Evolutionary conservation across 768 basidiomycete genomes (phyloP).

Genomic region (Saitozyma sp.): DNA sequence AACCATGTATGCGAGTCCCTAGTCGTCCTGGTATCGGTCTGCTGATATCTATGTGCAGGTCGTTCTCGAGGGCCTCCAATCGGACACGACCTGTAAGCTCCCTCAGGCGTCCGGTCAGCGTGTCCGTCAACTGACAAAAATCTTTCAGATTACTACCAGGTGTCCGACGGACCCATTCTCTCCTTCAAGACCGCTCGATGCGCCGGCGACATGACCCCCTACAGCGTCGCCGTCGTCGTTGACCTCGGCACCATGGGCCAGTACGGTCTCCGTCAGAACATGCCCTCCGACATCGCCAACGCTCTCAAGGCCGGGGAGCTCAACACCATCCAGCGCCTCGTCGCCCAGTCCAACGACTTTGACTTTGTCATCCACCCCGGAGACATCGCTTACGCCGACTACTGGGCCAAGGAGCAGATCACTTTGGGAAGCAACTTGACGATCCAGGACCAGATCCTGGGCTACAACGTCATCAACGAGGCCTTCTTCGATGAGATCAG

Average conservation of each 20-base stretch:
- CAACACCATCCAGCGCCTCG: constrained; percentile 8
- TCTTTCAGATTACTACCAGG: constrained; percentile 1
- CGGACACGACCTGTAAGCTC: constrained; percentile 2
- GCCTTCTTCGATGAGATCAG: constrained; percentile 20
- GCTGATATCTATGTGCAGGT: background rate
- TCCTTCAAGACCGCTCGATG: constrained; percentile 14
- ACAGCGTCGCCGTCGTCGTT: constrained; percentile 16
- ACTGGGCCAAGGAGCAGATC: constrained; percentile 7
- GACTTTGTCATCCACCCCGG: constrained; percentile 9
- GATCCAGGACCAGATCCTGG: constrained; percentile 1
- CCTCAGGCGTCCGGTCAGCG: background rate
- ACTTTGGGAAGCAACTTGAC: background rate
- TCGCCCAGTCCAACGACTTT: constrained; percentile 1
- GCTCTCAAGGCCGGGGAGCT: background rate
- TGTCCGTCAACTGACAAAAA: background rate
- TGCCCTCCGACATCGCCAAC: background rate
- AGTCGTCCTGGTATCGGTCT: background rate
- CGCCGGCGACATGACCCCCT: constrained; percentile 15
- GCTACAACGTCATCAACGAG: constrained; percentile 18
- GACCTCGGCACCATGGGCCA: constrained; percentile 20
- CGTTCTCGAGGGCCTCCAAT: background rate
- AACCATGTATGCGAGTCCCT: background rate
- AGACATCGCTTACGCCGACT: constrained; percentile 23
- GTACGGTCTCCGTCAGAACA: background rate
- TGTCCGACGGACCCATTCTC: background rate